These are phyloP conservation scores for Darksidea phi DNA, from an alignment of 495 filamentous ascomycete species.

Conservation along the genomic window DNA sequence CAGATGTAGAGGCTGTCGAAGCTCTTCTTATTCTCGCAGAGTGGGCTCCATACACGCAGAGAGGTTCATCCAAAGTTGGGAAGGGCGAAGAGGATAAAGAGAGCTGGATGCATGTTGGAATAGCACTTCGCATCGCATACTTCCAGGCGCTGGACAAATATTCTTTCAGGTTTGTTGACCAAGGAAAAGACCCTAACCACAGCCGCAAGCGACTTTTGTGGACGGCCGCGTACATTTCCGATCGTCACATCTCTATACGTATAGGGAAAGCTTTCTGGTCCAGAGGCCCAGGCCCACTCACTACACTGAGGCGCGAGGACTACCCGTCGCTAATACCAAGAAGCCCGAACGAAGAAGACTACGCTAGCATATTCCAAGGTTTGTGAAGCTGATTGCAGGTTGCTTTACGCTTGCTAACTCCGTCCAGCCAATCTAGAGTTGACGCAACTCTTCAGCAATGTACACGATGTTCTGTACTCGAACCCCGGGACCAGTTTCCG, in stretches of 20 bases:
- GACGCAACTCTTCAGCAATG: conserved; percentile 66
- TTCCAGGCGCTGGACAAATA: conserved; percentile 61
- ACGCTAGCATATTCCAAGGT: conserved; percentile 58
- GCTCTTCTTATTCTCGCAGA: conserved; percentile 62
- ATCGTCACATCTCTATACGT: conserved; percentile 62
- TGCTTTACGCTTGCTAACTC: background rate
- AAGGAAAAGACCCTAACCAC: conserved; percentile 46
- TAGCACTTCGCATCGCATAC: conserved; percentile 63
- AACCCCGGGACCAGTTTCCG: conserved; percentile 63
- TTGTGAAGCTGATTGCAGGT: background rate
- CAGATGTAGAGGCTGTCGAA: conserved; percentile 64
- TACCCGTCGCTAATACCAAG: conserved; percentile 59
- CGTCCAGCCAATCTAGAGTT: conserved; percentile 56
- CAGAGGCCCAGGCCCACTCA: conserved; percentile 62
- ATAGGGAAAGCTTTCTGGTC: conserved; percentile 67
- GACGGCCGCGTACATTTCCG: conserved; percentile 65
- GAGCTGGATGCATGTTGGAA: conserved; percentile 68
- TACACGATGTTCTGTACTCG: conserved; percentile 65
- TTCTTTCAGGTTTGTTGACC: conserved; percentile 54
- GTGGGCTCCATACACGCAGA: conserved; percentile 58
- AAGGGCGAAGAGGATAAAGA: conserved; percentile 65
- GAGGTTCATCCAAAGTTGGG: conserved; percentile 55
- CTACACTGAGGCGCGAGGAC: conserved; percentile 59
- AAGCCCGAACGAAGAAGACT: conserved; percentile 57
- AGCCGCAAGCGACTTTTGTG: conserved; percentile 60